phyloP scores from a whole-genome alignment of 352 stramenopile genomes.

The Lagenidium giganteum region DNA sequence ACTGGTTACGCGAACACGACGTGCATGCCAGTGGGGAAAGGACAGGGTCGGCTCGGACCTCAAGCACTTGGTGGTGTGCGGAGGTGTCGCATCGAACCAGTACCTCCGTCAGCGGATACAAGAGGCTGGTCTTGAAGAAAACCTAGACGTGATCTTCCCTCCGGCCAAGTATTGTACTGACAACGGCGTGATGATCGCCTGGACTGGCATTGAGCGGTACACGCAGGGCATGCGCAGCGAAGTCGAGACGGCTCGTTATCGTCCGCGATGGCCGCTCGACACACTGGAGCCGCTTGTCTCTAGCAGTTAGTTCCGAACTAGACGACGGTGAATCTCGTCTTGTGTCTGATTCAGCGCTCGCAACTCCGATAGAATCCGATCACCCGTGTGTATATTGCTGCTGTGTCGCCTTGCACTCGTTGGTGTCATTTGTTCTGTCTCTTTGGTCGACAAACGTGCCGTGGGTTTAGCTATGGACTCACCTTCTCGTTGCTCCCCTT shows the following conservation, averaged over 20 bases:
- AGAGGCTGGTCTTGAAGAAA: slow-evolving; percentile 39
- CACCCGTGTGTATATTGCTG: too few species aligned
- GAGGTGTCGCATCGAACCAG: slow-evolving; percentile 96
- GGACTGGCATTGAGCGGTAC: slow-evolving; percentile 85
- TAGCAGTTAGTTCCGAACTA: slow-evolving; percentile 4
- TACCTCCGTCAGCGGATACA: slow-evolving; percentile 89
- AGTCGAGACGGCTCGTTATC: slow-evolving; percentile 42
- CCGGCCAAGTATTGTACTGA: slow-evolving; percentile 94
- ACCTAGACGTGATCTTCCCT: slow-evolving; percentile 39
- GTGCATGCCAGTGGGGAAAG: slow-evolving; percentile 84
- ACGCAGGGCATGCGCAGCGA: slow-evolving; percentile 51
- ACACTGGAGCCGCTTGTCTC: slow-evolving; percentile 32
- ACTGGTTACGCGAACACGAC: slow-evolving; percentile 83
- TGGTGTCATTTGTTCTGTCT: background rate
- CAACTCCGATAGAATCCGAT: slow-evolving; percentile 40
- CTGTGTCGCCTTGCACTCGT: too few species aligned
- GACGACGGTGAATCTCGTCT: slow-evolving; percentile 21
- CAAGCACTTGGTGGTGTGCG: slow-evolving; percentile 91
- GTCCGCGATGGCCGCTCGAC: slow-evolving; percentile 73
- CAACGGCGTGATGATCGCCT: slow-evolving; percentile 97
- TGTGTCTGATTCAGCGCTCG: slow-evolving; percentile 32
- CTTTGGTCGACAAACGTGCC: background rate
- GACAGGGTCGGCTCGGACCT: slow-evolving; percentile 38
- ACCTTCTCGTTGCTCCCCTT: background rate
- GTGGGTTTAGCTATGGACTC: background rate